phyloP scores from a whole-genome alignment of 2,329 filamentous ascomycete species.

The Fusarium globosum region DNA sequence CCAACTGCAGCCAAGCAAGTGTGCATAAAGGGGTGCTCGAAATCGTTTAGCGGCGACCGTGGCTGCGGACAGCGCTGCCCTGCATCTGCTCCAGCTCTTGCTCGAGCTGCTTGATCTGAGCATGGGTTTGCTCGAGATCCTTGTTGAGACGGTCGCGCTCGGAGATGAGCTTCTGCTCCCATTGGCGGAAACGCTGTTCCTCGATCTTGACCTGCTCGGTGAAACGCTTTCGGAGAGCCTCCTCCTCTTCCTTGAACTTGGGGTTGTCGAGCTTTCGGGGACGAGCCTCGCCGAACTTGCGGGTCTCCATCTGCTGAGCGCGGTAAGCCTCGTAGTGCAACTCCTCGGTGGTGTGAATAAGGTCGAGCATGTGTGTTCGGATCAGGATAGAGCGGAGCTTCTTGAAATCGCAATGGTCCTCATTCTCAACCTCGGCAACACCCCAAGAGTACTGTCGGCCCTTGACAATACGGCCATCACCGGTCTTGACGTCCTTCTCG shows the following conservation, averaged over 20 bases:
- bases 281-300: conserved; percentile 98
- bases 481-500: conserved; percentile 98
- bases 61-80: conserved; percentile 87
- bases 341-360: conserved; percentile 99
- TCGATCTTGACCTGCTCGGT: conserved; percentile 99
- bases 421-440: conserved; percentile 99
- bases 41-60: conserved; percentile 83
- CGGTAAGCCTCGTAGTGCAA: conserved; percentile 99
- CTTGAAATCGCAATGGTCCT: conserved; percentile 99
- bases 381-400: conserved; percentile 99
- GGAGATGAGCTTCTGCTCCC: conserved; percentile 99
- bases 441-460: conserved; percentile 99
- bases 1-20: conserved; percentile 45
- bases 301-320: conserved; percentile 99
- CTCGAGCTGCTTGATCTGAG: conserved; percentile 92
- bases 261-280: conserved; percentile 99
- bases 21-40: conserved; percentile 20
- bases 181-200: conserved; percentile 98
- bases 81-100: conserved; percentile 94
- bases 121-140: conserved; percentile 97
- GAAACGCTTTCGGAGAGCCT: conserved; percentile 97
- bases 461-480: conserved; percentile 96
- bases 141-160: conserved; percentile 99
- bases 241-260: conserved; percentile 99
- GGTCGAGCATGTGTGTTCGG: conserved; percentile 98